Conservation (phyloP, 352 stramenopile genomes). For the Pythium brachiatum region DNA sequence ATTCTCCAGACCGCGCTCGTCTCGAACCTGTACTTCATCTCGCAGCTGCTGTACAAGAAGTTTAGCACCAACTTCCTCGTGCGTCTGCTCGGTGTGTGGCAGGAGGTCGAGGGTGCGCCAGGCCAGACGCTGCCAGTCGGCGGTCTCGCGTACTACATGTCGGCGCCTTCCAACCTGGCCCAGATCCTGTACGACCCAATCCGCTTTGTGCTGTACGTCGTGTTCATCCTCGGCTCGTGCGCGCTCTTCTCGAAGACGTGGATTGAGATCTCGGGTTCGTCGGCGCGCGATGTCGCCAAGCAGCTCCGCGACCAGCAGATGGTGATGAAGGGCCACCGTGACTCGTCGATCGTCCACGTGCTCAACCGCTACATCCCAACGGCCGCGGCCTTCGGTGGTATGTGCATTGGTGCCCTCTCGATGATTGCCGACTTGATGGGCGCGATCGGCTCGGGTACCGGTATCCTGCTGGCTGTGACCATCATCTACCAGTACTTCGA, state of each 20-base stretch:
- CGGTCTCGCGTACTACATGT: constrained; percentile 98
- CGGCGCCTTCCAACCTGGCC: constrained; percentile 91
- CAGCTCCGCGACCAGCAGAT: constrained; percentile 99
- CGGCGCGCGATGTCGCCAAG: constrained; percentile 97
- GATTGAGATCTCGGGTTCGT: constrained; percentile 99
- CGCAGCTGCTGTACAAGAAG: constrained; percentile 98
- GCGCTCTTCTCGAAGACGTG: constrained; percentile 99
- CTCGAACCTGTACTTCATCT: constrained; percentile 99
- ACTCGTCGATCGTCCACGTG: constrained; percentile 97
- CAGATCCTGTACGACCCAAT: constrained; percentile 99
- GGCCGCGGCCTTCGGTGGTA: constrained; percentile 98
- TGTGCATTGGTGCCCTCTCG: constrained; percentile 99
- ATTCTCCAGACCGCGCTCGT: constrained; percentile 99
- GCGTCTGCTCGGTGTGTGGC: constrained; percentile 97
- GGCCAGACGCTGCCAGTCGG: constrained; percentile 96
- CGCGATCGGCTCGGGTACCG: constrained; percentile 98
- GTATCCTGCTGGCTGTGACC: constrained; percentile 98
- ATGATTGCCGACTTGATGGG: constrained; percentile 98
- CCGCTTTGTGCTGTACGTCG: constrained; percentile 98
- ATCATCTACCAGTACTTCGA: constrained; percentile 99
- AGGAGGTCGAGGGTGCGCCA: constrained; percentile 93
- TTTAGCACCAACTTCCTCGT: constrained; percentile 98
- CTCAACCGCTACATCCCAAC: constrained; percentile 99
- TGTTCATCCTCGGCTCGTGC: constrained; percentile 98
- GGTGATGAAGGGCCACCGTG: constrained; percentile 99